These are phyloP conservation scores for Komagataella phaffii DNA, from an alignment of 805 yeast species.

Conservation along the genomic window DNA sequence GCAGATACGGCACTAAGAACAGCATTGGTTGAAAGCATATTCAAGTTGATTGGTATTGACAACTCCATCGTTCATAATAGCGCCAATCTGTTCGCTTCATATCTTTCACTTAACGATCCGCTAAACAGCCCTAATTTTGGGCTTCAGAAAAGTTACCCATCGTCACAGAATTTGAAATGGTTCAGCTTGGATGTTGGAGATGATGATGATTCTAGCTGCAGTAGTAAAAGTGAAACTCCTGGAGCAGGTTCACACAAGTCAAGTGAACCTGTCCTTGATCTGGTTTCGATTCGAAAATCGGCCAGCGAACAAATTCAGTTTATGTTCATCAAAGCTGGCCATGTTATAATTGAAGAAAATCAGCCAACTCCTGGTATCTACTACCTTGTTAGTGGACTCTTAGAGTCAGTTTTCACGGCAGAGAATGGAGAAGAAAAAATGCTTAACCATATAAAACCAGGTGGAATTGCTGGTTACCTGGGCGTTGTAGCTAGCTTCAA, in stretches of 20 bases:
- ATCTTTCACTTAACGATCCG: background rate
- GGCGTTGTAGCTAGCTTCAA: constrained; percentile 70
- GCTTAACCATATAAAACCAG: constrained; percentile 50
- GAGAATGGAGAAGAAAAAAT: constrained; percentile 19
- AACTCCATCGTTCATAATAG: constrained; percentile 4
- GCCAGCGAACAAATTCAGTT: constrained; percentile 50
- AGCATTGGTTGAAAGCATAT: constrained; percentile 61
- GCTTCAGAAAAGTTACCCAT: background rate
- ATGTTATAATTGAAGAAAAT: constrained; percentile 48
- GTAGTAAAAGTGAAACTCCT: constrained; percentile 9
- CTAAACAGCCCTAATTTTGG: constrained; percentile 7
- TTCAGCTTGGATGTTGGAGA: constrained; percentile 5
- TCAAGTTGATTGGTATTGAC: constrained; percentile 53
- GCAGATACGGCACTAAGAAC: constrained; percentile 52
- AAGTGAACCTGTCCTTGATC: constrained; percentile 15
- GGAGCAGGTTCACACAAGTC: background rate
- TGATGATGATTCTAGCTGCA: constrained; percentile 4
- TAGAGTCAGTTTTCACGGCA: constrained; percentile 47
- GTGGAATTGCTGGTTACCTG: constrained; percentile 81
- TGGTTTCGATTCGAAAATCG: constrained; percentile 37
- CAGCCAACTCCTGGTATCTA: constrained; percentile 61
- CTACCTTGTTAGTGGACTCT: constrained; percentile 66
- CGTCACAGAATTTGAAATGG: background rate
- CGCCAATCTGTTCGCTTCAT: background rate
- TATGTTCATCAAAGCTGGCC: constrained; percentile 34